A percentile compares a stretch with the other conserved stretches of the same genome.
Conservation (phyloP, 2,329 filamentous ascomycete genomes). For the Celoporthe dispersa region DNA sequence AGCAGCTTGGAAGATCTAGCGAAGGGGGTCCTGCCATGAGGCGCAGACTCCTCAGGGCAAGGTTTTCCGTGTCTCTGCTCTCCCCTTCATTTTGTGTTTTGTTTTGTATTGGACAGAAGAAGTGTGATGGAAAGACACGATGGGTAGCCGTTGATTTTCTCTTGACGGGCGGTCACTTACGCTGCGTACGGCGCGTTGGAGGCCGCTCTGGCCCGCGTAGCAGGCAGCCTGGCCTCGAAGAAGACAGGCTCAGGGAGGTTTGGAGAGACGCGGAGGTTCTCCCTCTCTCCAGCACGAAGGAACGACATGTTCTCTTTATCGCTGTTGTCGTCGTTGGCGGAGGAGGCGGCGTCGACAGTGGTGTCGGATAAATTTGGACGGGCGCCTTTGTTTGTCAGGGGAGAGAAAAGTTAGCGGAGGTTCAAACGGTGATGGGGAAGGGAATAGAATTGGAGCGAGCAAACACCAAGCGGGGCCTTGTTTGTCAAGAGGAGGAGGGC, state of each 20-base stretch:
- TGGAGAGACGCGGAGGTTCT: not conserved
- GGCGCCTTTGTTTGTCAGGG: not conserved
- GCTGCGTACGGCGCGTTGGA: not conserved
- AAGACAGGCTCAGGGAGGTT: not conserved
- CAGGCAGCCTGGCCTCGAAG: not conserved
- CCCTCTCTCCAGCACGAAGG: not conserved
- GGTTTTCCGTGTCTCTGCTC: not conserved
- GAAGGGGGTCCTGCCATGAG: not conserved
- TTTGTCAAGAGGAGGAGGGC: not conserved
- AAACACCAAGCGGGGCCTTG: not conserved
- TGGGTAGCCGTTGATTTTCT: not conserved
- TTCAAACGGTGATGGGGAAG: not conserved
- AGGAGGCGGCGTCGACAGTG: not conserved
- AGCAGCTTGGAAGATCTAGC: not conserved
- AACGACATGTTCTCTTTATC: not conserved
- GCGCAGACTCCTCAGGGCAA: not conserved
- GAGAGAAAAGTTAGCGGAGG: not conserved
- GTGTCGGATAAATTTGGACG: not conserved
- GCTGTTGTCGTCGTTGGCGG: not conserved
- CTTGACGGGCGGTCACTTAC: not conserved
- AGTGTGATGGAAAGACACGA: not conserved
- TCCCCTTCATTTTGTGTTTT: not conserved
- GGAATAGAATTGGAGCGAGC: not conserved
- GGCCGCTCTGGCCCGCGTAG: not conserved
- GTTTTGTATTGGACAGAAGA: not conserved